Evolutionary conservation across 345 rosid genomes (phyloP).

Genomic region (Ceriops decandra): DNA sequence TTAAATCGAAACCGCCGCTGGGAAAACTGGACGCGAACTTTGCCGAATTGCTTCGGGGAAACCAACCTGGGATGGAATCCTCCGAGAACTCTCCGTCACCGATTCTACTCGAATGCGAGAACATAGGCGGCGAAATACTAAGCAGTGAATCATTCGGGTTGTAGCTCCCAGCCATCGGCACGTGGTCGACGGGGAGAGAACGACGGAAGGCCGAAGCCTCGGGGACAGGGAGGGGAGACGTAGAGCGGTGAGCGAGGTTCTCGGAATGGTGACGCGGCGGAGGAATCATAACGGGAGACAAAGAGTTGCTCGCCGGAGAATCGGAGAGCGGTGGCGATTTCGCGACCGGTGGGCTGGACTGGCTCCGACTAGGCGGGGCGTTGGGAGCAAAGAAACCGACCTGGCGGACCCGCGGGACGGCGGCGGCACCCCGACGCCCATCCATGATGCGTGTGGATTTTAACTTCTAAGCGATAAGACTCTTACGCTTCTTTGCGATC

Average conservation of each 20-base stretch:
- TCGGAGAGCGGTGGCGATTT: slow-evolving; percentile 43
- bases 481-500: not conserved
- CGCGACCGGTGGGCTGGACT: slow-evolving; percentile 45
- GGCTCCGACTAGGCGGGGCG: slow-evolving; percentile 41
- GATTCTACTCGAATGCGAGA: slow-evolving; percentile 28
- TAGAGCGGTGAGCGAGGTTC: slow-evolving; percentile 45
- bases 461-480: not conserved
- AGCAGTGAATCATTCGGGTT: slow-evolving; percentile 62
- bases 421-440: slow-evolving; percentile 36
- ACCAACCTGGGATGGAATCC: slow-evolving; percentile 49
- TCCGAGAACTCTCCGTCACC: slow-evolving; percentile 45
- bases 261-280: slow-evolving; percentile 68
- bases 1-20: slow-evolving; percentile 68
- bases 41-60: slow-evolving; percentile 47
- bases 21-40: slow-evolving; percentile 71
- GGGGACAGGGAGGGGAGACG: slow-evolving; percentile 54
- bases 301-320: slow-evolving; percentile 48
- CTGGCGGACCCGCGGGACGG: slow-evolving; percentile 69
- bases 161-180: slow-evolving; percentile 49
- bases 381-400: slow-evolving; percentile 65
- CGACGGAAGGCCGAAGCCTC: slow-evolving; percentile 23
- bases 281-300: slow-evolving; percentile 68
- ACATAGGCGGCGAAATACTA: slow-evolving; percentile 37
- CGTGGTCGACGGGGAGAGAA: slow-evolving; percentile 21
- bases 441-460: slow-evolving; percentile 38